phyloP scores from a whole-genome alignment of 768 basidiomycete genomes.

The Cyclocybe cylindracea region DNA sequence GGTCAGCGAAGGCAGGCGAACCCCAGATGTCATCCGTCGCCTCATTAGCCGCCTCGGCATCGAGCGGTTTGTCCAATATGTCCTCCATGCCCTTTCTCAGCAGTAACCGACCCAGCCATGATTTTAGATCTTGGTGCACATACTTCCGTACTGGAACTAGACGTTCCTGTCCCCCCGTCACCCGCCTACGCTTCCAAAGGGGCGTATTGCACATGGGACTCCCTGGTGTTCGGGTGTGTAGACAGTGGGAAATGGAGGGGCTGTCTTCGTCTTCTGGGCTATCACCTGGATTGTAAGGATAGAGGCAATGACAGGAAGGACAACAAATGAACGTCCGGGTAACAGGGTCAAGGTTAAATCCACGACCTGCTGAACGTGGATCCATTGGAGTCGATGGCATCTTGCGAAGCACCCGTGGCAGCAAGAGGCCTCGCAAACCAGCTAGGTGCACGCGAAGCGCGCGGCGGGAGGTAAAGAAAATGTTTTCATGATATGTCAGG shows the following conservation, averaged over 20 bases:
- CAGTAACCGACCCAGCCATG: slow-evolving; percentile 1
- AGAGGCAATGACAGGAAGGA: slow-evolving; percentile 21
- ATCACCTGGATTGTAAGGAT: slow-evolving; percentile 10
- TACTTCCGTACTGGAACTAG: slow-evolving; percentile 7
- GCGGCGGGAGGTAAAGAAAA: slow-evolving; percentile 19
- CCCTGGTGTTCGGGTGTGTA: slow-evolving; percentile 2
- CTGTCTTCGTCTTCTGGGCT: neutral
- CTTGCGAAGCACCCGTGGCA: neutral
- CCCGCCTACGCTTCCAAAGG: neutral
- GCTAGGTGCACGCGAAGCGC: slow-evolving; percentile 19
- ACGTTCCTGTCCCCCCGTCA: too few relatives aligned
- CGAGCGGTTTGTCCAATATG: slow-evolving; percentile 11
- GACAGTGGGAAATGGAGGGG: slow-evolving; percentile 6
- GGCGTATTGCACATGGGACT: slow-evolving; percentile 13
- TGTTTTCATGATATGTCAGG: slow-evolving; percentile 16
- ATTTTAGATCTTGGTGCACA: slow-evolving; percentile 2
- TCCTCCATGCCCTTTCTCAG: slow-evolving; percentile 2
- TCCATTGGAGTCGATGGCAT: slow-evolving; percentile 18
- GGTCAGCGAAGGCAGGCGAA: slow-evolving; percentile 12
- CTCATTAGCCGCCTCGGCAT: neutral
- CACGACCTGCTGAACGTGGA: slow-evolving; percentile 12
- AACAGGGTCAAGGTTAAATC: slow-evolving; percentile 23
- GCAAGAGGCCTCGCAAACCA: slow-evolving; percentile 17
- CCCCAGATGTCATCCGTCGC: slow-evolving; percentile 20
- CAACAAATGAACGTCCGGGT: slow-evolving; percentile 21